A percentile compares a stretch with the other conserved stretches of the same genome.
Conservation (phyloP, 257 asterid species). For the Fraxinus americana region DNA sequence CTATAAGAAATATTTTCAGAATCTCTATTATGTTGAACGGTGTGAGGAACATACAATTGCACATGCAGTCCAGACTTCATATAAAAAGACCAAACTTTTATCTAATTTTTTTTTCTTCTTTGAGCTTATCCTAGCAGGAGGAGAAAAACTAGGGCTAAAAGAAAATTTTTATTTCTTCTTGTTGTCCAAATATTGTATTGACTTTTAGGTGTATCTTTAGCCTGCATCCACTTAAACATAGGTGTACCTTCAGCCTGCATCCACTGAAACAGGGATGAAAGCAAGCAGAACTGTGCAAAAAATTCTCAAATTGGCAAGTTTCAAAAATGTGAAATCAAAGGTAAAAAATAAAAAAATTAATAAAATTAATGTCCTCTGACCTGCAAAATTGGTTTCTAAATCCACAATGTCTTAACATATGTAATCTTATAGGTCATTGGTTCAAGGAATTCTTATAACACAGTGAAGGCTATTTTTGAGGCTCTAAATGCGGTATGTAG, state of each 20-base stretch:
- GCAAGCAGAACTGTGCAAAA: constrained; percentile 87
- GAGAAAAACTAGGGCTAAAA: neutral
- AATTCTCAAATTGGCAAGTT: constrained; percentile 81
- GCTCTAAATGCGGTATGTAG: constrained; percentile 81
- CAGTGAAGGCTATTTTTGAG: constrained; percentile 89
- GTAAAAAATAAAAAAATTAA: constrained; percentile 36
- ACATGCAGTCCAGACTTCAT: too few relatives aligned
- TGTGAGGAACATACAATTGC: too few relatives aligned
- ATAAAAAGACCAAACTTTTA: constrained; percentile 83
- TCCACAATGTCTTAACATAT: constrained; percentile 30
- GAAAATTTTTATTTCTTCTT: neutral
- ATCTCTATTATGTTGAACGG: too few relatives aligned
- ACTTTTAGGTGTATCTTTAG: constrained; percentile 79
- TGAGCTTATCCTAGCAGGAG: constrained; percentile 4
- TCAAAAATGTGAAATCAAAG: constrained; percentile 93
- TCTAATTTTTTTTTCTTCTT: constrained; percentile 13
- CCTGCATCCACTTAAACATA: constrained; percentile 88
- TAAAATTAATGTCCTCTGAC: neutral
- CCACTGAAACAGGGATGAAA: constrained; percentile 85
- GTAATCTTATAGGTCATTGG: constrained; percentile 70
- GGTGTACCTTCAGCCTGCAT: too few relatives aligned
- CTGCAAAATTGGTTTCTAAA: neutral
- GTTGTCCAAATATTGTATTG: constrained; percentile 17
- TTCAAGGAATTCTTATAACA: constrained; percentile 90
- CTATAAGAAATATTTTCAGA: too few relatives aligned